These are phyloP conservation scores for Thuja plicata DNA, from an alignment of 83 land plant species.

Conservation along the genomic window DNA sequence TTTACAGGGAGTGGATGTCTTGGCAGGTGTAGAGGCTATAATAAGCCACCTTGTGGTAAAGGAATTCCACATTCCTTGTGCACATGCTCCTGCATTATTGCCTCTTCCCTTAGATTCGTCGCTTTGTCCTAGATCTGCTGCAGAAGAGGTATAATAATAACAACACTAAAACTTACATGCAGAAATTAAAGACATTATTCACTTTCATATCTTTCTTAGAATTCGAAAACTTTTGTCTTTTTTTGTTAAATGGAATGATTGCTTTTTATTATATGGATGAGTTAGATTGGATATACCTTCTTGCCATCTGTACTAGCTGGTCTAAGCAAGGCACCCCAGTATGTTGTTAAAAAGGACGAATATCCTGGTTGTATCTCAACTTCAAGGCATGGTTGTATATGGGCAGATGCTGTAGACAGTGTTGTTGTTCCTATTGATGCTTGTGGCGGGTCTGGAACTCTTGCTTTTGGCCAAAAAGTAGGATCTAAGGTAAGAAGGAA, in stretches of 20 bases:
- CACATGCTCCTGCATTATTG: conserved; percentile 93
- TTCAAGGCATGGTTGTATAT: conserved; percentile 33
- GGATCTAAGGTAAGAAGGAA: conserved; percentile 50
- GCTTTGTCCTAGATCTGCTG: conserved; percentile 87
- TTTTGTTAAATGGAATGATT: not conserved
- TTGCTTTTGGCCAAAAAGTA: conserved; percentile 67
- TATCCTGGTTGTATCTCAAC: conserved; percentile 8
- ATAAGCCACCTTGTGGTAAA: conserved; percentile 91
- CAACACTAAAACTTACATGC: too few relatives aligned
- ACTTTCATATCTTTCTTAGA: not conserved
- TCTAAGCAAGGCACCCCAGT: conserved; percentile 90
- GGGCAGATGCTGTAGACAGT: conserved; percentile 88
- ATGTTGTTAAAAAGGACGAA: conserved; percentile 31
- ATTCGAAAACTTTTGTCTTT: not conserved
- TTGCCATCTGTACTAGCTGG: conserved; percentile 97
- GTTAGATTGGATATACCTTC: conserved; percentile 91
- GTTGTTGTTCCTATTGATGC: conserved; percentile 85
- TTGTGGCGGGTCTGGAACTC: conserved; percentile 89
- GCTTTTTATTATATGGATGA: not conserved
- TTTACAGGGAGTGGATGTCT: conserved; percentile 80
- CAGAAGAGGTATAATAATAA: conserved; percentile 81
- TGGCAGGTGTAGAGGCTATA: conserved; percentile 96
- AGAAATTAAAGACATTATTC: not conserved
- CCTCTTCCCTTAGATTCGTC: conserved; percentile 62
- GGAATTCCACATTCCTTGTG: conserved; percentile 86